Base-by-base conservation (phyloP, 1,139 yeast species). In the Kodamaea fungicola region DNA sequence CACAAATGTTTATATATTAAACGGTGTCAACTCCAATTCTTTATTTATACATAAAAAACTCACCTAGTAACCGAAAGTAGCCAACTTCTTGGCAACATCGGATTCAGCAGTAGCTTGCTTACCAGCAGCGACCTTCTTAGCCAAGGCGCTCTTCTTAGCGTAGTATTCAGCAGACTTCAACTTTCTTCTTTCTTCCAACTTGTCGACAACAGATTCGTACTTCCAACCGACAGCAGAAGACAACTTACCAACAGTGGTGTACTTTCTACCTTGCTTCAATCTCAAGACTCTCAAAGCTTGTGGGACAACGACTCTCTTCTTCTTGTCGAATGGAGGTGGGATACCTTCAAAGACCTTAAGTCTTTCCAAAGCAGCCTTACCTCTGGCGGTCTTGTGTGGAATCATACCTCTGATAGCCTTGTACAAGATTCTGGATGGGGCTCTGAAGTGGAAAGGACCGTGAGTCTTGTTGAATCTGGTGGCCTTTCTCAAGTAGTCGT, bases 381-480 rank as follows among this genome's bases (percentile, higher is more conserved):
- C 99, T 78, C 98, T 94, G 62, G 97, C 92, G 58, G 98, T 92
- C 88, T 94, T 92, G 92, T 92, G 98, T 70, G 97, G 81, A 65
- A 94, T 79, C 98, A 94, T 94, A 78, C 99, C 99, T 74, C 96
- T 87, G 73, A 92, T 76, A 66, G 98, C 97, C 86, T 92, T 92
- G 94, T 89, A 90, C 77, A 92, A 88, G 76, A 92, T 89, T 80
- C 97, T 89, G 52, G 97, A 89, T 74, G 98, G 99, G 52, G 99
- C 99, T 79, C 97, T 92, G 96, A 92, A 92, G 74, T 92, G 99
- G 97, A 92, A 94, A 69, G 97, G 97, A 79, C 98, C 99, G 73
- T 89, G 87, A 64, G 81, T 83, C 80, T 89, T 89, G 95, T 92
- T 92, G 92, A 74, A 92, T 79, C 96, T 87, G 70, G 98, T 88